Percentiles rank a stretch among this genome's conserved stretches.
Evolutionary conservation across 2,329 filamentous ascomycete genomes (phyloP).

Genomic region (Fusarium pseudoanthophilum): DNA sequence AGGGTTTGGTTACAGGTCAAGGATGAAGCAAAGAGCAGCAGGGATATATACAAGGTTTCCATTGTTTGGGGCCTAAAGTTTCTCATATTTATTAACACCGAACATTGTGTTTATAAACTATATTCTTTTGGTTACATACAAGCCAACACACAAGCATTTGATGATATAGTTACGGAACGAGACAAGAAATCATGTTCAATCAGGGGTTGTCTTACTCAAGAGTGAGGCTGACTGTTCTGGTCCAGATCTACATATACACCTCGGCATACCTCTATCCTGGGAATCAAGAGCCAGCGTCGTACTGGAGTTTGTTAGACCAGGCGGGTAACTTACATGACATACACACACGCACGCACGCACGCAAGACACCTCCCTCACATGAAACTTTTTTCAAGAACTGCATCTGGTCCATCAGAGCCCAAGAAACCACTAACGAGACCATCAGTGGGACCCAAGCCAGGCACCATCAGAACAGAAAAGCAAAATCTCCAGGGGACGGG

Average conservation of each 20-base stretch:
- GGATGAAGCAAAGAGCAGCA: slow-evolving; percentile 30
- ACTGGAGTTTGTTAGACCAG: slow-evolving; percentile 1
- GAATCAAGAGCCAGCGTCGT: slow-evolving; percentile 12
- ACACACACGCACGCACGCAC: not conserved
- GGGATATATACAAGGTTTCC: slow-evolving; percentile 10
- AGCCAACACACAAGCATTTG: not conserved
- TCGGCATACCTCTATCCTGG: not conserved
- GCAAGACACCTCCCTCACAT: slow-evolving; percentile 24
- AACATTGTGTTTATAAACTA: slow-evolving; percentile 6
- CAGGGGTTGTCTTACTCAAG: not conserved
- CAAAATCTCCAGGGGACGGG: slow-evolving; percentile 30
- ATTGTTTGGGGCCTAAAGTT: slow-evolving; percentile 18
- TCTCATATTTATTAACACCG: not conserved
- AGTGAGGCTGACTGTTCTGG: not conserved
- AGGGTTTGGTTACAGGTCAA: slow-evolving; percentile 40
- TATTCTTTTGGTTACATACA: not conserved
- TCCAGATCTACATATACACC: not conserved
- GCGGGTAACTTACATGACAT: slow-evolving; percentile 3
- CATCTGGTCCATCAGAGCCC: slow-evolving; percentile 6
- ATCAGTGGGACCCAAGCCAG: slow-evolving; percentile 35
- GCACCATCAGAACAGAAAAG: slow-evolving; percentile 31
- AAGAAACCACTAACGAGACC: slow-evolving; percentile 31
- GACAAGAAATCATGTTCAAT: not conserved
- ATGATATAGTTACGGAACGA: not conserved
- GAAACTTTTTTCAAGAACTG: slow-evolving; percentile 6